Base-by-base conservation (phyloP, 208 protist genomes). In the Acanthamoeba triangularis region DNA sequence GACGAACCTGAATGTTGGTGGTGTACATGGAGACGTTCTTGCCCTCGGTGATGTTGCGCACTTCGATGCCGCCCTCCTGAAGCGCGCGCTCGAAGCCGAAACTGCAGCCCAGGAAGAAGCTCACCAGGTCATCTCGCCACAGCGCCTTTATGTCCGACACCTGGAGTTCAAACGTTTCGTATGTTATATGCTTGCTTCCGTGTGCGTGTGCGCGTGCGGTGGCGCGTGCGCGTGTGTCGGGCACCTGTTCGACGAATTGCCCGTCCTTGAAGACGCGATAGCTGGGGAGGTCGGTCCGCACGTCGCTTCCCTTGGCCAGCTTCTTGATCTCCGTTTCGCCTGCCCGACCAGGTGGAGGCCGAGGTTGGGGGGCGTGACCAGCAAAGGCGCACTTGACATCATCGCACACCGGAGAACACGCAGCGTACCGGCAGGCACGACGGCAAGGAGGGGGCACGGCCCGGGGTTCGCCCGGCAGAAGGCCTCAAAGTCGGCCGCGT, bases 21-120 rank as follows among this genome's bases (percentile, higher is more conserved):
- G 35, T 94, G 90, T 96, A 96, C 95, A 96, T 96, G 74, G 65
- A 84, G n/a, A 96, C 95, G 61, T 96, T 96, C 72, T 95, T 84
- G 35, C 87, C 67, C 59, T 96, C 72, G 63, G 92, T 67, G 52
- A 96, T 96, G 90, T 96, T 96, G 56, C 95, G 85, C 47, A 96
- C 90, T 28, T 84, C 61, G 78, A 96, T 59, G 30, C 95, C 95
- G 37, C 44, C 44, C 35, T 85, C 90, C 37, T 92, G 87, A 23
- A 96, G 69, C 28, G 87, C 91, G 37, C 72, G 47, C 61, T 96
- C 95, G 76, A 96, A 96, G 37, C 90, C 69, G 47, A 96, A 96
- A 61, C 72, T 92, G 90, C 95, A 96, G 59, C 95, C 95, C 13
- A 96, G 78, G 54, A 95, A 82, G 44, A 96, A 96, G 76, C 74